A percentile compares a stretch with the other conserved stretches of the same genome.
phyloP scores from a whole-genome alignment of 306 rosid genomes.

The Acmispon strigosus region DNA sequence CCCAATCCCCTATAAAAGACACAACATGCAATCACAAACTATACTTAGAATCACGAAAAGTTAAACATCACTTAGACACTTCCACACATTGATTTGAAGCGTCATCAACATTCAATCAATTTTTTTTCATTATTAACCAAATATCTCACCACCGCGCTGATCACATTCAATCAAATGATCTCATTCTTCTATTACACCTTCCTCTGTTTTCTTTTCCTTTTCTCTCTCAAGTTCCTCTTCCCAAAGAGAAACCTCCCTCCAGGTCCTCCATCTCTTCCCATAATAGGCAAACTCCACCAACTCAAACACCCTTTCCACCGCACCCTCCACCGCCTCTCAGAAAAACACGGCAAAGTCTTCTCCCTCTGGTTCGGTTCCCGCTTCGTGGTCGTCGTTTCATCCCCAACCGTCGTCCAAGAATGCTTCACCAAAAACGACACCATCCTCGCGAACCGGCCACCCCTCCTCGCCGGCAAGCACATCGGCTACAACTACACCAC shows the following conservation, averaged over 20 bases:
- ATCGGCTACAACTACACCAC: constrained; percentile 18
- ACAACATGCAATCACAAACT: background rate
- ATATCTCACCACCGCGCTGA: no score
- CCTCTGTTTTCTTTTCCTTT: background rate
- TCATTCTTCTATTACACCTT: background rate
- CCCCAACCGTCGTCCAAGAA: constrained; percentile 14
- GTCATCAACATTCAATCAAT: background rate
- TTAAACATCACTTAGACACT: no score
- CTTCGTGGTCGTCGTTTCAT: constrained; percentile 14
- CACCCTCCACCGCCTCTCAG: background rate
- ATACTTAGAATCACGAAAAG: background rate
- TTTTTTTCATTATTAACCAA: no score
- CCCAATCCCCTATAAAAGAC: background rate
- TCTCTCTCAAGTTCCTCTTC: background rate
- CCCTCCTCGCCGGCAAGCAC: constrained; percentile 3
- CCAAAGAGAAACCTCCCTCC: constrained; percentile 20
- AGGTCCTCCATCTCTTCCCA: constrained; percentile 16
- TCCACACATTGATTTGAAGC: no score
- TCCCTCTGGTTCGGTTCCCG: constrained; percentile 28
- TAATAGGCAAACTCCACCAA: constrained; percentile 23
- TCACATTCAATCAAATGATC: no score
- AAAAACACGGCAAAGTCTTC: constrained; percentile 9
- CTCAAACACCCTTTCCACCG: constrained; percentile 21
- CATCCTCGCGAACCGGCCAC: constrained; percentile 19
- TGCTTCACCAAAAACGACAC: constrained; percentile 25